Percentiles rank a stretch among this genome's conserved stretches.
phyloP scores from a whole-genome alignment of 495 filamentous ascomycete species.

The Penicillium angulare region DNA sequence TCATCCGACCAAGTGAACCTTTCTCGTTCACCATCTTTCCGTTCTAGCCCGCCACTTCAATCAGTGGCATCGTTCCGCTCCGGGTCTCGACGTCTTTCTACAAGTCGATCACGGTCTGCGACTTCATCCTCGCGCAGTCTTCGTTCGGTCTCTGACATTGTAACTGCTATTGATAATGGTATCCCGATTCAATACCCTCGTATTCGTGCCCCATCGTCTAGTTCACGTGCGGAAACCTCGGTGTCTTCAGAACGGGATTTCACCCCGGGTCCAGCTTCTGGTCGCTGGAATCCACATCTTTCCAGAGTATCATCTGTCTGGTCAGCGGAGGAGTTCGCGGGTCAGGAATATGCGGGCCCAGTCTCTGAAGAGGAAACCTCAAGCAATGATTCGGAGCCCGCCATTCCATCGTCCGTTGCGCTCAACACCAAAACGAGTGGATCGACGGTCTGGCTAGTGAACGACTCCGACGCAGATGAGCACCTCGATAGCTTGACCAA shows the following conservation, averaged over 20 bases:
- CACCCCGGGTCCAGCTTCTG: slow-evolving; percentile 36
- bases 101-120: slow-evolving; percentile 37
- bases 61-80: slow-evolving; percentile 32
- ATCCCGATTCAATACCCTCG: slow-evolving; percentile 49
- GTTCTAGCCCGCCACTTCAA: slow-evolving; percentile 37
- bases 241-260: slow-evolving; percentile 28
- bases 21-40: slow-evolving; percentile 38
- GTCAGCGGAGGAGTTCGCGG: slow-evolving; percentile 45
- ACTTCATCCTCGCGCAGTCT: slow-evolving; percentile 40
- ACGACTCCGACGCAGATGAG: slow-evolving; percentile 37
- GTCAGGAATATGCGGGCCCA: slow-evolving; percentile 4
- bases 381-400: not conserved
- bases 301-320: slow-evolving; percentile 71
- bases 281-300: slow-evolving; percentile 71
- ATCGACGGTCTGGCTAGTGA: slow-evolving; percentile 48
- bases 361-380: not conserved
- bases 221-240: slow-evolving; percentile 46
- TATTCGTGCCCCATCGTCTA: slow-evolving; percentile 47
- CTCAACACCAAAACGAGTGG: slow-evolving; percentile 4
- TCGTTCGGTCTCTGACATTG: slow-evolving; percentile 37
- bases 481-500: slow-evolving; percentile 41
- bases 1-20: slow-evolving; percentile 34
- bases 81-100: slow-evolving; percentile 26
- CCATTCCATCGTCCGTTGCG: not conserved
- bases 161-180: slow-evolving; percentile 39